Conservation (phyloP, 208 protist genomes). For the Trypanosoma conorhini region DNA sequence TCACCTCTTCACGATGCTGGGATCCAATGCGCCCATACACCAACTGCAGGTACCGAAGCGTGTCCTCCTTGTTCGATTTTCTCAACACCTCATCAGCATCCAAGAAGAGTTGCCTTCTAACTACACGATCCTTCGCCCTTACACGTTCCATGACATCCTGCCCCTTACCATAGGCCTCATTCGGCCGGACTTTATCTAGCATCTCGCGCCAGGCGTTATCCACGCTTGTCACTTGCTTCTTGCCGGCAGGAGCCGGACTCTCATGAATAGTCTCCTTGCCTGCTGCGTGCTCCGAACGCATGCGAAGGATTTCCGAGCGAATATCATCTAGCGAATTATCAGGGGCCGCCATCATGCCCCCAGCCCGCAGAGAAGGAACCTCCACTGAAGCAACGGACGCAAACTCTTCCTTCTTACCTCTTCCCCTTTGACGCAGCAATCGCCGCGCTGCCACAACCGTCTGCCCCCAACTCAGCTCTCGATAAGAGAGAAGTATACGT, state of each 20-base stretch:
- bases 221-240: conserved; percentile 16
- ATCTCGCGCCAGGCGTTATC: conserved; percentile 7
- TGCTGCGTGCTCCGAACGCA: conserved; percentile 26
- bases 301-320: conserved; percentile 40
- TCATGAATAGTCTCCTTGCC: conserved; percentile 16
- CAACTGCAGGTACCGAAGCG: conserved; percentile 50
- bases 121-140: conserved; percentile 27
- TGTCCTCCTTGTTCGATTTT: conserved; percentile 39
- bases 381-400: conserved; percentile 6
- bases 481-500: neutral
- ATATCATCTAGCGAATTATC: conserved; percentile 63
- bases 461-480: conserved; percentile 12
- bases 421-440: conserved; percentile 15
- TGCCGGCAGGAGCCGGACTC: conserved; percentile 21
- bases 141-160: conserved; percentile 59
- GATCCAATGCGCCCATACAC: conserved; percentile 40
- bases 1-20: conserved; percentile 25
- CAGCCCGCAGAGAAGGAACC: conserved; percentile 23
- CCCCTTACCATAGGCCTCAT: conserved; percentile 52
- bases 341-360: conserved; percentile 50
- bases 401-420: conserved; percentile 4
- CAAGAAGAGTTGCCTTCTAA: conserved; percentile 39
- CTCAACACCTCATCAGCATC: conserved; percentile 75
- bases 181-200: conserved; percentile 32
- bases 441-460: conserved; percentile 10